Evolutionary conservation across 352 stramenopile species (phyloP), one percentile per base, ranked within the genome.

Genomic region (Globisporangium lucens): DNA sequence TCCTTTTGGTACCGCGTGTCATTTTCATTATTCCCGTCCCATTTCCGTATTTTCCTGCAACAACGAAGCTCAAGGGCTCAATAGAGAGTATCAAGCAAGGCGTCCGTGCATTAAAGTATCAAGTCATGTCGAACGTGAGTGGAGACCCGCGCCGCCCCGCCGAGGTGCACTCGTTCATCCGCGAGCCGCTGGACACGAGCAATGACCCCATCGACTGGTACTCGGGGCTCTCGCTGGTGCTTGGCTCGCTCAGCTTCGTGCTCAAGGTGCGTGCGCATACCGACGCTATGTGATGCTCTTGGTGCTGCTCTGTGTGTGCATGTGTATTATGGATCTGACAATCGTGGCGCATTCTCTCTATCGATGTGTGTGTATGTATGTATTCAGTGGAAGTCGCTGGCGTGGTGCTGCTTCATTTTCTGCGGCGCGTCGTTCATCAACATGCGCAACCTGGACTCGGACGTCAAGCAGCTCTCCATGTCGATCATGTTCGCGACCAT

Each of bases 401-500:
- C 83, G 53, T 93, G 80, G 79, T 72, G 71, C 38, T 87, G 83
- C 49, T 77, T 93, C 71, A 71, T 91, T 52, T 70, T 90, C 61
- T 90, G 83, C 63, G 67, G 77, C 33, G 78, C 80, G 27, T 88
- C 83, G 61, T 93, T 90, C 56, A 75, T 70, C 60, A 90, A 87
- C 71, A 80, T 87, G 65, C 80, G 81, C 71, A 77, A 58, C 60
- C 68, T 77, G 41, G 75, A 90, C 30, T 78, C 74, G 74, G 85
- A 91, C 67, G 73, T 83, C 67, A 82, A 78, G 57, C 76, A 89
- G 67, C 72, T 90, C 46, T 83, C 80, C 70, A 88, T 89, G 77
- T 84, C 83, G 57, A 90, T 93, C 75, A 91, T 90, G 75, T 89
- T 88, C 70, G 78, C 85, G 59, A 79, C 78, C 20, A 90, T 79